Evolutionary conservation across 306 rosid genomes (phyloP).

Genomic region (Dicorynia guianensis): DNA sequence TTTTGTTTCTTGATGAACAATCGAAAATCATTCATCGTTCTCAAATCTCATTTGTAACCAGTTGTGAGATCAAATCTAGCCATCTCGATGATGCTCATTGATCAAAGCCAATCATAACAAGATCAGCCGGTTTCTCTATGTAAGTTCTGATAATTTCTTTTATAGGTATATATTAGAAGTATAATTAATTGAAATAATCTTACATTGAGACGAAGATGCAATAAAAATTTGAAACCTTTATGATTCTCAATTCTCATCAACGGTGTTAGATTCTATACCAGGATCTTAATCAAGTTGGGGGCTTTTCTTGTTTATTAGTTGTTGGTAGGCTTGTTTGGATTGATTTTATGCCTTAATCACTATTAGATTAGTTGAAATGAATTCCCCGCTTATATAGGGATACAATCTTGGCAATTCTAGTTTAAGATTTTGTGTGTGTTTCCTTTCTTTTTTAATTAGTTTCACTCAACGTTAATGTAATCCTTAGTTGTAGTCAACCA

Average conservation of each 20-base stretch:
- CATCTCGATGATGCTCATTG: not conserved
- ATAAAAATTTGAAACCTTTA: not conserved
- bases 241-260: not conserved
- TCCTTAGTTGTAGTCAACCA: not conserved
- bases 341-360: not conserved
- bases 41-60: not conserved
- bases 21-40: not conserved
- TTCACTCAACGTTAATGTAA: not conserved
- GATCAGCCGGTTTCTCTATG: not conserved
- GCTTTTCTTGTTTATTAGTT: not conserved
- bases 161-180: not conserved
- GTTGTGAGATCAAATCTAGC: not conserved
- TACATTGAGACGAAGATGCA: not conserved
- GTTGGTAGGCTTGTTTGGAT: not conserved
- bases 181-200: not conserved
- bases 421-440: not conserved
- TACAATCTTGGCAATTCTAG: not conserved
- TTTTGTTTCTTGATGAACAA: not conserved
- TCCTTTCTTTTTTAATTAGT: not conserved
- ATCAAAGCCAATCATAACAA: not conserved
- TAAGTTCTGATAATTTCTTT: slow-evolving; percentile 3
- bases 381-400: not conserved
- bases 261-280: not conserved
- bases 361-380: not conserved
- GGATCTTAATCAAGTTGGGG: not conserved